Percentiles rank a stretch among this genome's conserved stretches.
These are phyloP conservation scores for Megacollybia marginata DNA, from an alignment of 768 basidiomycete genomes.

Conservation along the genomic window DNA sequence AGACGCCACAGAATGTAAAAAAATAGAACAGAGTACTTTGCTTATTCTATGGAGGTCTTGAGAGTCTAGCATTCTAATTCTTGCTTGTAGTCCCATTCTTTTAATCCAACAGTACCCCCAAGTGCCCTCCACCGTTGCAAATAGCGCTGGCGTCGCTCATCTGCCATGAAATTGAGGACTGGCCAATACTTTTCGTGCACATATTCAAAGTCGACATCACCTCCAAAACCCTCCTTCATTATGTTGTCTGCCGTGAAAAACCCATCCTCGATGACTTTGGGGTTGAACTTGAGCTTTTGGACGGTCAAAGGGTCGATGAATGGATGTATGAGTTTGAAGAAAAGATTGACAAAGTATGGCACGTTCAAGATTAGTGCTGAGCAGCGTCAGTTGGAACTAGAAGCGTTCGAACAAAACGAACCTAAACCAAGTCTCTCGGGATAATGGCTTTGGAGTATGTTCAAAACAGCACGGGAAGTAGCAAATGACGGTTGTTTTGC, in stretches of 20 bases:
- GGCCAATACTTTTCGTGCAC: constrained; percentile 73
- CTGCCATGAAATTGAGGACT: constrained; percentile 44
- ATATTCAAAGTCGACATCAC: constrained; percentile 60
- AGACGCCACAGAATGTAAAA: constrained; percentile 15
- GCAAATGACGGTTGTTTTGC: constrained; percentile 47
- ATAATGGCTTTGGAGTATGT: constrained; percentile 76
- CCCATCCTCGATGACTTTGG: constrained; percentile 53
- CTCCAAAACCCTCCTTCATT: constrained; percentile 65
- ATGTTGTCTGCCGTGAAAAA: constrained; percentile 67
- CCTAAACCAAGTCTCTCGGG: constrained; percentile 72
- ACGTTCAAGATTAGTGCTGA: constrained; percentile 67
- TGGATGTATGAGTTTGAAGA: constrained; percentile 72
- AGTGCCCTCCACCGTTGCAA: constrained; percentile 56
- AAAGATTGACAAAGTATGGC: constrained; percentile 69
- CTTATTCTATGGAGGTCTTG: no score
- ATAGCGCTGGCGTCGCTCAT: constrained; percentile 39
- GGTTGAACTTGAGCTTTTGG: constrained; percentile 71
- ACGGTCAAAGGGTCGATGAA: constrained; percentile 82
- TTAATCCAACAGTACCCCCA: constrained; percentile 64
- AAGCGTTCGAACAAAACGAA: neutral
- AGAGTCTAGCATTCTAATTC: no score
- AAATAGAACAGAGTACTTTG: neutral
- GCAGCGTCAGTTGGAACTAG: neutral
- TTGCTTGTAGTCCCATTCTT: constrained; percentile 73
- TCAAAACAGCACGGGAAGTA: constrained; percentile 39